Base-by-base conservation (phyloP, 2,329 filamentous ascomycete genomes). In the Xylaria sp. region DNA sequence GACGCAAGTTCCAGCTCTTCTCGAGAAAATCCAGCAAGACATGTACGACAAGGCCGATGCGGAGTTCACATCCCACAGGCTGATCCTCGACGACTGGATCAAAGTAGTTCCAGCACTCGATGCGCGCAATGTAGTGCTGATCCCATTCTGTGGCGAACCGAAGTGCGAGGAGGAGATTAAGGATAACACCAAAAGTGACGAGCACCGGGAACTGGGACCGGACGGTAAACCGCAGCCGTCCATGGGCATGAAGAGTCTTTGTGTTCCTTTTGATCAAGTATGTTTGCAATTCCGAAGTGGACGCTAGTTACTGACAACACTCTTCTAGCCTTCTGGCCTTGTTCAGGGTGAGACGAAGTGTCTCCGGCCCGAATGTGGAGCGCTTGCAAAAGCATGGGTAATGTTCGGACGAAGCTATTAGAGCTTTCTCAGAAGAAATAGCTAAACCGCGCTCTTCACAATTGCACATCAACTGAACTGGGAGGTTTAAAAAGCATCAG, bases 161-260 rank as follows among this genome's bases (percentile, higher is more conserved):
- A 88, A 91, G 76, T 98, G 94, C 74, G 94, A 97, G 79, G 94
- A 97, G 72, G 87, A 92, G 77, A 92, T 98, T 82, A 98, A 98
- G 86, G 92, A 96, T 60, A 84, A 94, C 75, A 96, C 92, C 66
- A 92, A 91, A 45, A 89, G 90, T 67, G 91, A 89, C 70, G 89
- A 88, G 61, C 83, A 87, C 57, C 87, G 83, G 70, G 78, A 82
- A 57, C 49, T 57, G 5, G 75, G 83, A 53, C 76, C 81, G 35
- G 81, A 84, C 51, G 84, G 86, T 66, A 79, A 80, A 69, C 82
- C 84, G 69, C 78, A 80, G 17, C 84, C 84, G 25, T 82, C 81
- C 54, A 88, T 87, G 85, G 85, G 85, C 72, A 88, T 82, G 90
- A 91, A 82, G 88, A 89, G 77, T 78, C 87, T 79, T 78, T 94